Base-by-base conservation (phyloP, 352 stramenopile genomes). In the Peronospora farinosa region DNA sequence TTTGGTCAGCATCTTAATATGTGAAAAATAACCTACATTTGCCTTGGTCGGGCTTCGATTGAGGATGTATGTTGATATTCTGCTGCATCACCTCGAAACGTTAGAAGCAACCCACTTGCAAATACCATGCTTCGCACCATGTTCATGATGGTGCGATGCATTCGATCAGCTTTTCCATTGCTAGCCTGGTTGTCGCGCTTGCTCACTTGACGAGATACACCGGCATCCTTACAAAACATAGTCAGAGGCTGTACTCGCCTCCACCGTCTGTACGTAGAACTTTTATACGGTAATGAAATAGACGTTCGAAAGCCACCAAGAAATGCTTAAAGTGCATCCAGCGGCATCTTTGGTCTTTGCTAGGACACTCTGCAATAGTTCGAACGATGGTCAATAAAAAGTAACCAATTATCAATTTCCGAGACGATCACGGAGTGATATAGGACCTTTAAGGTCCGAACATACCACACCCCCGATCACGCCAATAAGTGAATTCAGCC, bases 111-210 rank as follows among this genome's bases (percentile, higher is more conserved):
- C 3, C 40, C 21, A 35, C 19, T 35, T n/a, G 23, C 40, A 19
- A 46, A 35, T 2, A 35, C 13, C 40, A 35, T 33, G 21, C n/a
- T 27, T 2, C 10, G 40, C 3, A 16, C 40, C 40, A 46, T 46
- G 23, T 46, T 33, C 9, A 35, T 19, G 16, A 46, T n/a, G n/a
- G n/a, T n/a, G n/a, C n/a, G n/a, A n/a, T n/a, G n/a, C n/a, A n/a
- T n/a, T n/a, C n/a, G n/a, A 6, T 40, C 28, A 6, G 42, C n/a
- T 33, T 31, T 48, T 1, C 42, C 42, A 9, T 48, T 40, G 9
- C 28, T 40, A 7, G 28, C 17, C 27, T 48, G 42, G 15, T 40
- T 48, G 30, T 16, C 21, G 15, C n/a, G n/a, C 15, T 48, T 28
- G 16, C 27, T 17, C 16, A 25, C 5, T n/a, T 48, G 42, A 3